Base-by-base conservation (phyloP, 257 asterid genomes). In the Eucommia ulmoides region DNA sequence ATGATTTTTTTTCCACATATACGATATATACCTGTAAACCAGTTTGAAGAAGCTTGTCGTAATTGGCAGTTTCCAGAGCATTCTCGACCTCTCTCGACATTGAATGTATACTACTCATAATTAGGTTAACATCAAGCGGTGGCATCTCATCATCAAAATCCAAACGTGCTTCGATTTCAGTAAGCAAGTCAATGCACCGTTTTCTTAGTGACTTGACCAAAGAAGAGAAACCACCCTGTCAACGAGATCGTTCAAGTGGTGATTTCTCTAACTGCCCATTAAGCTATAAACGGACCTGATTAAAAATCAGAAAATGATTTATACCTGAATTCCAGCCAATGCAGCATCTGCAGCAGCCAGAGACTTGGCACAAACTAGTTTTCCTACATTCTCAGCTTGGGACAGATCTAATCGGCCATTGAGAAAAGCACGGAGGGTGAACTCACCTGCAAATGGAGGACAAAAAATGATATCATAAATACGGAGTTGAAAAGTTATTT, bases 141-240 rank as follows among this genome's bases (percentile, higher is more conserved):
- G 98, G 98, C 98, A 89, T 89, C 73, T 85, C 98, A 62, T 85
- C 98, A 42, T 89, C 98, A 67, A 89, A 89, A 69, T 89, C 96
- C 0, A 85, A 78, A 56, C 96, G 98, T 64, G 98, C 98, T 77
- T 89, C 96, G 54, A 89, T 89, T 70, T 89, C 98, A 0, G 96
- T 76, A 46, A 89, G 92, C 74, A 89, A 76, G 70, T 89, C 96
- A 65, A 89, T 78, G 76, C 96, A 89, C 52, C 64, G 75, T 54
- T 66, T 75, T 75, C 98, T 82, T 50, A 85, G 51, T 50, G 81
- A 71, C 72, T 72, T 81, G 46, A 89, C 96, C 82, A 79, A 69
- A 23, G 72, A 72, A 62, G 94, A 85, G 69, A 89, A 85, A 22
- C 88, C 92, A 35, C 98, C 98, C 97, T 88, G 80, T 49, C 33